Base-by-base conservation (phyloP, 1,284 basidiomycete genomes). In the Ceraceosorus bombacis region DNA sequence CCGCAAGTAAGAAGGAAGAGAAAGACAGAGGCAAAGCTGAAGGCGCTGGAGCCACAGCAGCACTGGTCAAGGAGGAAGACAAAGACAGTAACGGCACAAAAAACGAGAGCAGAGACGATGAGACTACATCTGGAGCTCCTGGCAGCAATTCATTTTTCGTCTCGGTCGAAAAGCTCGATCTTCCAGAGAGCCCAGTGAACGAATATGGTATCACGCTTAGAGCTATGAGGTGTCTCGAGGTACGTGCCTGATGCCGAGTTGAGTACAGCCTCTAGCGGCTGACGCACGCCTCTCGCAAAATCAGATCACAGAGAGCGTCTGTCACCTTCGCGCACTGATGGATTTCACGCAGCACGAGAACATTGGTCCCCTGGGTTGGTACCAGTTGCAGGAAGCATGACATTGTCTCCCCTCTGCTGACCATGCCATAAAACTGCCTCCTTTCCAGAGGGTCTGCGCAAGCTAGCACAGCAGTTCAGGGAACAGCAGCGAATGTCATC, bases 131-230 rank as follows among this genome's bases (percentile, higher is more conserved):
- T 36, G 17, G 17, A 10, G 43, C 15, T n/a, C 17, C 13, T 46
- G 40, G 17, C 55, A 55, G 5, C n/a, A 38, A 10, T 38, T 39
- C 15, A 41, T 12, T 51, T 41, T 50, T 60, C 61, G 6, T 60
- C 70, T 2, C 65, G n/a, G 62, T 71, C 13, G 70, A 72, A 41
- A 59, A 58, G 49, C 63, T 61, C 1, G 63, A 62, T 39, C 38
- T 72, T 52, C 71, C 71, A 5, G 71, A 72, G 36, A 65, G 59
- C 15, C 71, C 71, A 8, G 71, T 72, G 48, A 72, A 72, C 62
- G 71, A 72, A 51, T 72, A 71, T 58, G 71, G 71, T 12, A 70
- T 72, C 60, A 70, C 68, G 51, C 46, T 72, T 52, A 61, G 69
- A 27, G 67, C 71, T 5, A 72, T 72, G 71, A 63, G 71, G 6